Evolutionary conservation across 495 filamentous ascomycete species (phyloP).

Genomic region (Talaromyces thailandensis): DNA sequence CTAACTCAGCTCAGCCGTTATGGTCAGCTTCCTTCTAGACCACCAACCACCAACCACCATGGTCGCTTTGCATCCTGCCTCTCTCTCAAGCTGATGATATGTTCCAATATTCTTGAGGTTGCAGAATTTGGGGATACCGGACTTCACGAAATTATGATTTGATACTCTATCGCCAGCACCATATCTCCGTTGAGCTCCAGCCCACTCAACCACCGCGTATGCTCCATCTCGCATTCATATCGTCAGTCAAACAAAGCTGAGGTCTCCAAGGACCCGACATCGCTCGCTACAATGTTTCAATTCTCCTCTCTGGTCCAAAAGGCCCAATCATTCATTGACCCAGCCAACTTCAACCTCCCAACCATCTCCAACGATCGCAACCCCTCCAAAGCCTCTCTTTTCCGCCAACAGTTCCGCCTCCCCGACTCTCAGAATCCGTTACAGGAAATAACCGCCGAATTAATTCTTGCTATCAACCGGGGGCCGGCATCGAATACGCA

Average conservation of each 20-base stretch:
- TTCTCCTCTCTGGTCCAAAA: constrained; percentile 86
- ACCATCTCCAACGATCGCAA: constrained; percentile 56
- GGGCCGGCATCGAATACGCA: constrained; percentile 36
- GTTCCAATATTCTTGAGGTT: neutral
- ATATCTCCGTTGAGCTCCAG: neutral
- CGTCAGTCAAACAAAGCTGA: neutral
- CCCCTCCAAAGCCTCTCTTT: constrained; percentile 85
- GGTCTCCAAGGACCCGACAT: neutral
- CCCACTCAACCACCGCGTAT: neutral
- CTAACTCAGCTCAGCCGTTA: neutral
- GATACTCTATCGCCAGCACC: neutral
- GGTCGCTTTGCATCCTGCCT: neutral
- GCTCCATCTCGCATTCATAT: neutral
- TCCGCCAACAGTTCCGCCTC: constrained; percentile 93
- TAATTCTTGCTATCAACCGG: constrained; percentile 64
- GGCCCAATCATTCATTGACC: constrained; percentile 89
- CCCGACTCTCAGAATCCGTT: constrained; percentile 84
- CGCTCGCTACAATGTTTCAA: constrained; percentile 52
- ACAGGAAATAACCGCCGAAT: constrained; percentile 91
- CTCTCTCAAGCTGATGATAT: neutral
- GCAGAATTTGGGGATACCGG: neutral
- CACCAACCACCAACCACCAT: neutral
- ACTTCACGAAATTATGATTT: neutral
- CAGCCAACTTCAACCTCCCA: constrained; percentile 53
- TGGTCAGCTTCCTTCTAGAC: neutral